Evolutionary conservation across 306 rosid species (phyloP), one percentile per base, ranked within the genome.

Genomic region (Gynostemma pentaphyllum): DNA sequence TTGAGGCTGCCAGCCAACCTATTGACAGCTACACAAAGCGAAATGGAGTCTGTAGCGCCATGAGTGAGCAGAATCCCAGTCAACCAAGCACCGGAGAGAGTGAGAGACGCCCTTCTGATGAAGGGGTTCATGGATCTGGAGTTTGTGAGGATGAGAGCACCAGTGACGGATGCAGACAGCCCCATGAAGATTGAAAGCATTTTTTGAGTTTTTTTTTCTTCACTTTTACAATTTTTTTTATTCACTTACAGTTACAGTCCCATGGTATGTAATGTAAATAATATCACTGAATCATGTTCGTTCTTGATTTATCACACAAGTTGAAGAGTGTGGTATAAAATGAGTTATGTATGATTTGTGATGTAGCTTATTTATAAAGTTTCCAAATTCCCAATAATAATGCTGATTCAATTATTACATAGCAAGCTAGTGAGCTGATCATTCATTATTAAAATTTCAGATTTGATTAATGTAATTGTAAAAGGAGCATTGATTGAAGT

Each of bases 131-230:
- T 41, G 40, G 79, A 55, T 65, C 95, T 28, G 62, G 68, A 24
- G 70, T 60, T 15, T 75, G 81, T 78, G 77, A 79, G 71, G 68
- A 45, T 16, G 82, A 81, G 67, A 78, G 72, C 71, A 79, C 74
- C 72, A 79, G 26, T 28, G 70, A 57, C 45, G 77, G 70, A 42
- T 70, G 46, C 45, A 48, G 15, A 67, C 71, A 81, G 29, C 44
- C 78, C 64, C 69, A 69, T 65, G 73, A 77, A 74, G 82, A 66
- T 40, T 73, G 82, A 77, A 83, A 72, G 28, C 47, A 50, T 66
- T 62, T 57, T 80, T 70, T 28, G 11, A 10, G 21, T 48, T 0
- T 34, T 19, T 36, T 12, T 36, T 36, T 28, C 24, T 39, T 19
- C 22, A 56, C 39, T 40, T 23, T 27, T 5, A 54, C 60, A 34